Evolutionary conservation across 2,329 filamentous ascomycete genomes (phyloP), one percentile per base, ranked within the genome.

Genomic region (Elsinoe ampelina): DNA sequence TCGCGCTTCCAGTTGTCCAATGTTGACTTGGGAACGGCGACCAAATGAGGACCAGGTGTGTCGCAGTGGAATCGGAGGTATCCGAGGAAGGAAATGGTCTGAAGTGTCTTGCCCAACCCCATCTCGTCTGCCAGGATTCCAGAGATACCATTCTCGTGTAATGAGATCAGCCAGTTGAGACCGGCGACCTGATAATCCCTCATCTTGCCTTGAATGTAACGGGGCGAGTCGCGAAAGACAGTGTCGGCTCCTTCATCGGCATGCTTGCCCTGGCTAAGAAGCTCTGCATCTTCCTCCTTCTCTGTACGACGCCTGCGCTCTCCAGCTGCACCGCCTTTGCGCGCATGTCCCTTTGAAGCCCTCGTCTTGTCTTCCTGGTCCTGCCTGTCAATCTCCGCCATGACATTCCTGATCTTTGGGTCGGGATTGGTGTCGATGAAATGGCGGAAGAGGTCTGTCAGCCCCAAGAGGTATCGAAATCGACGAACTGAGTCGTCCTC

Each of bases 391-490:
- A 97, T 96, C 72, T 96, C 89, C 52, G 82, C 80, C 80, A 97
- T 93, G 64, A 96, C 89, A 58, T 95, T 88, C 65, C 92, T 88
- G 66, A 97, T 93, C 65, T 88, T 89, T 13, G 93, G 92, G 67
- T 98, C 91, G 4, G 91, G 92, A 68, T 96, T 98, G 7, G 90
- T 89, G 68, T 97, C 91, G 73, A 98, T 98, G 72, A 98, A 98
- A 73, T 98, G 93, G 62, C 95, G 89, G 76, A 98, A 98, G 17
- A 98, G 79, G 67, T 98, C 93, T 13, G 93, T 98, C 54, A 98
- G 78, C 22, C 95, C 95, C 12, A 98, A 81, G 1, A 98, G 81
- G 70, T 98, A 98, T 61, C 90, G 85, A 70, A 98, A 98, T 69
- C 93, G 81, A 64, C 92, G 84, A 67, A 97, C 89, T 0, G 89